Evolutionary conservation across 148 eudicot genomes (phyloP).

Genomic region (Heliamphora exappendiculata): DNA sequence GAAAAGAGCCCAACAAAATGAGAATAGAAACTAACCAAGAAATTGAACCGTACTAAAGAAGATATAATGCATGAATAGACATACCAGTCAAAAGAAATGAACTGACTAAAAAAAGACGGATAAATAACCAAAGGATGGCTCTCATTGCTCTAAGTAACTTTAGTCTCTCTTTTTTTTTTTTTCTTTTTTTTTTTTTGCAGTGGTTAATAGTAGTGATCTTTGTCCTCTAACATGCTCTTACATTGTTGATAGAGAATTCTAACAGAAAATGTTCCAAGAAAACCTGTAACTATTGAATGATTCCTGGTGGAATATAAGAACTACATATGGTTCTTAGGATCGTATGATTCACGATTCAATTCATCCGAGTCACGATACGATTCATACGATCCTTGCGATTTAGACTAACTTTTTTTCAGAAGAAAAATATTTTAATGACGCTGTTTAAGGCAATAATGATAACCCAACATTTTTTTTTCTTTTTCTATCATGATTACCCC

Average conservation of each 20-base stretch:
- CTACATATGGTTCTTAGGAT: no score
- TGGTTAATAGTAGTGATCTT: background rate
- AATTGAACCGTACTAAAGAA: background rate
- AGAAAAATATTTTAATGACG: no score
- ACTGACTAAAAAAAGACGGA: background rate
- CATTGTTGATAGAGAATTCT: background rate
- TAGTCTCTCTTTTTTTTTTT: no score
- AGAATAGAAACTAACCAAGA: background rate
- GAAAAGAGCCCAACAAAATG: background rate
- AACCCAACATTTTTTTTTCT: no score
- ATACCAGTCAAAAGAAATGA: background rate
- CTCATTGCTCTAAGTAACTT: background rate
- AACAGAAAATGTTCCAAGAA: background rate
- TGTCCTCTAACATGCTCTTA: background rate
- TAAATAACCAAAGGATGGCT: background rate
- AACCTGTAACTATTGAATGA: background rate
- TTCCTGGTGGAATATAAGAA: background rate
- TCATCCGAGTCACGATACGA: no score
- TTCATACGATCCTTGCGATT: no score
- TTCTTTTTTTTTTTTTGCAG: no score
- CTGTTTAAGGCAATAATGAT: no score
- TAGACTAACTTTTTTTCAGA: no score
- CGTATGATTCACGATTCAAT: no score
- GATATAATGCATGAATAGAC: background rate
- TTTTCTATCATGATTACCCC: no score